These are phyloP conservation scores for Xylaria sp. DNA, from an alignment of 495 filamentous ascomycete genomes.

Conservation along the genomic window DNA sequence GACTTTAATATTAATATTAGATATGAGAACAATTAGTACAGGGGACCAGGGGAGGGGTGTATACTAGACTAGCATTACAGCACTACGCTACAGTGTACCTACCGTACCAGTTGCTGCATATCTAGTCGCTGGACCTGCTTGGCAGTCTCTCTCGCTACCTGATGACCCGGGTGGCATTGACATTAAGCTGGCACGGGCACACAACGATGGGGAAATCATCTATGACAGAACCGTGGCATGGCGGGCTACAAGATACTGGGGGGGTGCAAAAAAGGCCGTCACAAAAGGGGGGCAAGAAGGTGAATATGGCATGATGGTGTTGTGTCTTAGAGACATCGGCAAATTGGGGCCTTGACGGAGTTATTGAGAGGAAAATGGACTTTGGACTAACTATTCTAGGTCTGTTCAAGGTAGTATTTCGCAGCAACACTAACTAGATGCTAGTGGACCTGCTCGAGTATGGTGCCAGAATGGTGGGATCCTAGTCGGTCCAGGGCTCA, in stretches of 20 bases:
- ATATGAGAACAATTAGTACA: slow-evolving; percentile 41
- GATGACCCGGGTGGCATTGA: slow-evolving; percentile 34
- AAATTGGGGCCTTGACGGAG: slow-evolving; percentile 26
- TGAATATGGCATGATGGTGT: slow-evolving; percentile 27
- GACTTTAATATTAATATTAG: slow-evolving; percentile 51
- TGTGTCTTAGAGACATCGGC: slow-evolving; percentile 27
- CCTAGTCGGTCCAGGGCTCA: slow-evolving; percentile 32
- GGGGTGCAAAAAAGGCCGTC: slow-evolving; percentile 19
- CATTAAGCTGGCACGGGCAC: slow-evolving; percentile 41
- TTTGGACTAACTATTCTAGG: slow-evolving; percentile 23
- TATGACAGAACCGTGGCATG: slow-evolving; percentile 23
- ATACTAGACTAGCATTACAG: slow-evolving; percentile 24
- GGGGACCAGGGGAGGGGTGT: slow-evolving; percentile 43
- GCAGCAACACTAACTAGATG: slow-evolving; percentile 19
- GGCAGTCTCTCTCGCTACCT: slow-evolving; percentile 39
- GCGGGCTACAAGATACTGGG: slow-evolving; percentile 12
- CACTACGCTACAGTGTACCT: slow-evolving; percentile 32
- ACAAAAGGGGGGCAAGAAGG: slow-evolving; percentile 28
- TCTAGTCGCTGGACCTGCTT: slow-evolving; percentile 38
- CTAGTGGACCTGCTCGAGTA: slow-evolving; percentile 27
- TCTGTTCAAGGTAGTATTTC: slow-evolving; percentile 21
- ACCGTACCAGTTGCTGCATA: slow-evolving; percentile 43
- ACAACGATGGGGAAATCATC: slow-evolving; percentile 25
- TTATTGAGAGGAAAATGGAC: slow-evolving; percentile 23
- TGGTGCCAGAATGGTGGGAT: slow-evolving; percentile 34